Evolutionary conservation across 176 grass and related monocot species (phyloP).

Genomic region (Oryza brachyantha): DNA sequence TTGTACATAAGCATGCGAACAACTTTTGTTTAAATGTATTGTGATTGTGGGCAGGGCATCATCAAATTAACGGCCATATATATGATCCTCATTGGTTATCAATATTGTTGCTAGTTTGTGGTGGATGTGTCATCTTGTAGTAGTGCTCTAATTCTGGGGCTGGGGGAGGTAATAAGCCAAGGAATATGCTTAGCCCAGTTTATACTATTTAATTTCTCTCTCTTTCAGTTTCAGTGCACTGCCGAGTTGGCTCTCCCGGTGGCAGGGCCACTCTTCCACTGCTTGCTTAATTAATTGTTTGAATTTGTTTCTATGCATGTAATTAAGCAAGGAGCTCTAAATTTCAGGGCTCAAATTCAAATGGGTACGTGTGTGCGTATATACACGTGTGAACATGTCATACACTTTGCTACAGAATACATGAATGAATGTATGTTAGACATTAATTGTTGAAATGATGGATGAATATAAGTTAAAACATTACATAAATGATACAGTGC

Average conservation of each 20-base stretch:
- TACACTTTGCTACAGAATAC: too few relatives aligned
- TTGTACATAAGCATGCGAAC: background rate
- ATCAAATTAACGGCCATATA: background rate
- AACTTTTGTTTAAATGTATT: background rate
- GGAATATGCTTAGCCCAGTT: background rate
- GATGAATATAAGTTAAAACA: too few relatives aligned
- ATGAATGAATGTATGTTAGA: too few relatives aligned
- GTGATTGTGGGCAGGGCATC: background rate
- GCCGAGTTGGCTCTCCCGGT: too few relatives aligned
- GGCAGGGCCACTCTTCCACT: background rate
- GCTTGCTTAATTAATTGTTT: background rate
- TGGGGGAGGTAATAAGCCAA: background rate
- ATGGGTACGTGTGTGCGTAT: too few relatives aligned
- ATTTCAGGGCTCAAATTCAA: too few relatives aligned
- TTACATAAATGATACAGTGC: too few relatives aligned
- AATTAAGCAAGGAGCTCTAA: too few relatives aligned
- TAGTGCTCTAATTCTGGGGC: background rate
- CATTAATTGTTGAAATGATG: too few relatives aligned
- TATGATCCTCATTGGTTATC: background rate
- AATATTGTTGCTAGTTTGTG: background rate
- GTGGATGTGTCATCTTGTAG: background rate
- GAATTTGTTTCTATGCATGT: too few relatives aligned
- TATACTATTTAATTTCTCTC: background rate
- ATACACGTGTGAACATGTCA: too few relatives aligned
- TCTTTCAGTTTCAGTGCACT: background rate